Conservation (phyloP, 805 yeast genomes). For the Zygotorulaspora danielsina region DNA sequence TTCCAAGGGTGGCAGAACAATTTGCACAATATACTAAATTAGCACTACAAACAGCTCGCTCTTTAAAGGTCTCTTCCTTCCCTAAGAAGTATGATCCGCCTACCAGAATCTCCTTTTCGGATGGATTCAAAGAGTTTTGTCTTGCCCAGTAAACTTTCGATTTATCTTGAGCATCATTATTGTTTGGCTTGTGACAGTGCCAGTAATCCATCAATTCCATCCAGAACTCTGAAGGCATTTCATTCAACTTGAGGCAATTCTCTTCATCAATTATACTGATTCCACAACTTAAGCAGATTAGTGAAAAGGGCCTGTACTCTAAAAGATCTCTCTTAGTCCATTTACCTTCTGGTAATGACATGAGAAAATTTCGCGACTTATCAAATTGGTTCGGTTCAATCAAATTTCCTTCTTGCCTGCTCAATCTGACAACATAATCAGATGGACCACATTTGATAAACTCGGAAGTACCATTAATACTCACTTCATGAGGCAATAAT, state of each 20-base stretch:
- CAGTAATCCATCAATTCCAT: conserved; percentile 93
- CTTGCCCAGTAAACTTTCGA: conserved; percentile 9
- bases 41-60: conserved; percentile 1
- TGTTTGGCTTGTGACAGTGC: conserved; percentile 87
- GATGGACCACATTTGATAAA: conserved; percentile 3
- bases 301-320: conserved; percentile 4
- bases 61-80: conserved; percentile 13
- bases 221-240: conserved; percentile 93
- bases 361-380: conserved; percentile 13
- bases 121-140: conserved; percentile 26
- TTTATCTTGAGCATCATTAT: conserved; percentile 7
- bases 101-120: conserved; percentile 24
- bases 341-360: conserved; percentile 20
- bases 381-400: conserved; percentile 2
- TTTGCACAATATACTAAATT: conserved; percentile 14
- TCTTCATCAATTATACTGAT: conserved; percentile 7
- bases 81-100: conserved; percentile 27
- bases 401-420: conserved; percentile 1
- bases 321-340: conserved; percentile 27
- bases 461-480: not conserved
- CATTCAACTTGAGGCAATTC: conserved; percentile 32
- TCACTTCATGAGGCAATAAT: conserved; percentile 10
- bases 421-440: conserved; percentile 13
- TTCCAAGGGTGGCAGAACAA: conserved; percentile 25
- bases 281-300: conserved; percentile 20